Evolutionary conservation across 495 filamentous ascomycete species (phyloP), one percentile per base, ranked within the genome.

Genomic region (Penicillium fimorum): DNA sequence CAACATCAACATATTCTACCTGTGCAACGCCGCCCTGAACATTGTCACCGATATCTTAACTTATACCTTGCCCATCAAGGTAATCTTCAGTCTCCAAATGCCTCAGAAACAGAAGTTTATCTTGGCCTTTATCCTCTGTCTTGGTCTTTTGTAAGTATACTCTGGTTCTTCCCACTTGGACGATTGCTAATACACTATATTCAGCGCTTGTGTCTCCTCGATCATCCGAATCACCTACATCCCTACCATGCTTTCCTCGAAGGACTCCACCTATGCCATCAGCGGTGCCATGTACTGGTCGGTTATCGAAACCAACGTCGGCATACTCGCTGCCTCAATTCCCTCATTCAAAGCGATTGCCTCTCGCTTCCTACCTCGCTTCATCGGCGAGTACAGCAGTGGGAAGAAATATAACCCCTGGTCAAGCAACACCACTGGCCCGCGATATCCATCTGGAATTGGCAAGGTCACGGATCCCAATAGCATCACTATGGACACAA

Each of bases 41-140:
- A 79, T 87, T 22, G 35, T 78, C 12, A 72, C 82, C 7, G 82
- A 87, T 57, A 25, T 79, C 0, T 61, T 78, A 56, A 79, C 82
- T 41, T 73, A 85, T 50, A 65, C 74, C 4, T 65, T 87, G 24
- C 74, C 76, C 2, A 61, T 77, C 47, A 67, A 63, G 18, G 69
- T 71, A 24, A 71, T 70, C 49, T 70, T 67, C 60, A 71, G 66
- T 40, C 70, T 72, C 4, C 68, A 67, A 12, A 62, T 71, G 50
- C 68, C 68, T 6, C 56, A 57, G 32, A 78, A 78, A 49, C 63
- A 72, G 48, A 70, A 76, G 56, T 59, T 74, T 30, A 68, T 60
- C 1, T 58, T 76, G 2, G 51, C 55, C 0, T 43, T 72, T 18
- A 77, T 75, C 33, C 73, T 77, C 45, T 71, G 70, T 20, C 55